phyloP scores from a whole-genome alignment of 2,329 filamentous ascomycete genomes.

The Pseudodiploospora longispora region DNA sequence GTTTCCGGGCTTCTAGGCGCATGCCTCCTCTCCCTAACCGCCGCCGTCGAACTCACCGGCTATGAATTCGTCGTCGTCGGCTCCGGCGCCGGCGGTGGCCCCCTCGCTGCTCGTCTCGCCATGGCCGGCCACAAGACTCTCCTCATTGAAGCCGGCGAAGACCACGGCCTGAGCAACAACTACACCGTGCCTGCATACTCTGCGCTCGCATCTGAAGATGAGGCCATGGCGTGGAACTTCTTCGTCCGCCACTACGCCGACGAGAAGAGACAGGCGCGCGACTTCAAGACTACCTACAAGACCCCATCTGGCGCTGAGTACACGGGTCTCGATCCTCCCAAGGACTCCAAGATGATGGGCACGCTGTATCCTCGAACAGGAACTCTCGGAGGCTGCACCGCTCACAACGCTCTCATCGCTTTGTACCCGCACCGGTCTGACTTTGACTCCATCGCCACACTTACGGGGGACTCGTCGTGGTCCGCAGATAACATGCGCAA shows the following conservation, averaged over 20 bases:
- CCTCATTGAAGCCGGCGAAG: slow-evolving; percentile 54
- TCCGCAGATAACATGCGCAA: slow-evolving; percentile 47
- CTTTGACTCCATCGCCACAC: slow-evolving; percentile 43
- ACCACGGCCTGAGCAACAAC: slow-evolving; percentile 40
- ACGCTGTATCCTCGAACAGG: slow-evolving; percentile 39
- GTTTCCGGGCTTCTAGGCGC: too few relatives aligned
- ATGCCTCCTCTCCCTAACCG: too few relatives aligned
- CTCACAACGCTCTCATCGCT: slow-evolving; percentile 53
- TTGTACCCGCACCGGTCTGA: slow-evolving; percentile 52
- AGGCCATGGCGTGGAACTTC: slow-evolving; percentile 52
- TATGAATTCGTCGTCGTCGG: slow-evolving; percentile 55
- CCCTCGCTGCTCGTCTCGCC: slow-evolving; percentile 50
- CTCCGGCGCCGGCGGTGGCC: slow-evolving; percentile 52
- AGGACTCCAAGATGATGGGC: slow-evolving; percentile 32
- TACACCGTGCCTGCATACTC: slow-evolving; percentile 48
- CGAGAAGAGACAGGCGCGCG: slow-evolving; percentile 30
- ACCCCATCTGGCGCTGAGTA: slow-evolving; percentile 43
- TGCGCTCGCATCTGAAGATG: slow-evolving; percentile 46
- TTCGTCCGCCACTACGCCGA: slow-evolving; percentile 56
- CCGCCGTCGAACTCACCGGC: slow-evolving; percentile 13
- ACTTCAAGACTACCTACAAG: slow-evolving; percentile 52
- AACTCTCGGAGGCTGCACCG: slow-evolving; percentile 42
- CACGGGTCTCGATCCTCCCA: slow-evolving; percentile 30
- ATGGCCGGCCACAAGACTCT: slow-evolving; percentile 51
- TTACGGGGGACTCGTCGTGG: slow-evolving; percentile 52